Percentiles rank a stretch among this genome's conserved stretches.
These are phyloP conservation scores for Aspergillus texensis DNA, from an alignment of 2,329 filamentous ascomycete genomes.

Conservation along the genomic window DNA sequence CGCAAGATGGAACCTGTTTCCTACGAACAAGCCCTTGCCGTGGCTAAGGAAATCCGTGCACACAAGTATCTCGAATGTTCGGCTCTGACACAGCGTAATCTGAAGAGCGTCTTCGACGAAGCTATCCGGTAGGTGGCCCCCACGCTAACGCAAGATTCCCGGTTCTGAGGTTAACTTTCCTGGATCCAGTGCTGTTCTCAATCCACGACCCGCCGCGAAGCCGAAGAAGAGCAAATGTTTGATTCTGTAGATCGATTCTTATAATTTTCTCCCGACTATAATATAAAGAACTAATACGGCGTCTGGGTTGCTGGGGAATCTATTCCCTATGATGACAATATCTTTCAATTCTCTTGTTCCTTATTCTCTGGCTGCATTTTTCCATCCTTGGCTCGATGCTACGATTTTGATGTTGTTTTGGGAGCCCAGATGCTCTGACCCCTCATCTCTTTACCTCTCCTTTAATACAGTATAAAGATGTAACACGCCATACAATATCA, in stretches of 20 bases:
- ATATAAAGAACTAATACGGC: slow-evolving; percentile 44
- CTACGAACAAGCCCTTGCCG: slow-evolving; percentile 85
- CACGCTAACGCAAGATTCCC: background rate
- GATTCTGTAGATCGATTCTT: slow-evolving; percentile 43
- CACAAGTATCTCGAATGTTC: slow-evolving; percentile 99
- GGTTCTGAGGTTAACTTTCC: background rate
- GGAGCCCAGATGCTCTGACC: slow-evolving; percentile 17
- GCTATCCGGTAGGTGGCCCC: slow-evolving; percentile 80
- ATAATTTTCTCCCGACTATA: slow-evolving; percentile 32
- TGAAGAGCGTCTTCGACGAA: slow-evolving; percentile 99
- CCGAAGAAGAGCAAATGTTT: slow-evolving; percentile 51
- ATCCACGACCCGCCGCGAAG: slow-evolving; percentile 49
- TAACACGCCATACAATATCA: slow-evolving; percentile 29
- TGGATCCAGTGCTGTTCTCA: slow-evolving; percentile 48
- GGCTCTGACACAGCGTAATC: slow-evolving; percentile 89
- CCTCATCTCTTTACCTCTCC: slow-evolving; percentile 16
- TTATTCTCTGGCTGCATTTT: slow-evolving; percentile 20
- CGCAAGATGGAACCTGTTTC: slow-evolving; percentile 98
- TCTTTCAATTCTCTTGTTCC: slow-evolving; percentile 20
- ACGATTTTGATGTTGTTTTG: slow-evolving; percentile 22
- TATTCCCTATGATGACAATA: slow-evolving; percentile 23
- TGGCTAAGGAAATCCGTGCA: slow-evolving; percentile 91
- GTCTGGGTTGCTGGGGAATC: slow-evolving; percentile 35
- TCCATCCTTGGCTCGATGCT: slow-evolving; percentile 19
- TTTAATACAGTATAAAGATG: slow-evolving; percentile 30